Evolutionary conservation across 257 asterid genomes (phyloP), one percentile per base, ranked within the genome.

Genomic region (Osmanthus fragrans): DNA sequence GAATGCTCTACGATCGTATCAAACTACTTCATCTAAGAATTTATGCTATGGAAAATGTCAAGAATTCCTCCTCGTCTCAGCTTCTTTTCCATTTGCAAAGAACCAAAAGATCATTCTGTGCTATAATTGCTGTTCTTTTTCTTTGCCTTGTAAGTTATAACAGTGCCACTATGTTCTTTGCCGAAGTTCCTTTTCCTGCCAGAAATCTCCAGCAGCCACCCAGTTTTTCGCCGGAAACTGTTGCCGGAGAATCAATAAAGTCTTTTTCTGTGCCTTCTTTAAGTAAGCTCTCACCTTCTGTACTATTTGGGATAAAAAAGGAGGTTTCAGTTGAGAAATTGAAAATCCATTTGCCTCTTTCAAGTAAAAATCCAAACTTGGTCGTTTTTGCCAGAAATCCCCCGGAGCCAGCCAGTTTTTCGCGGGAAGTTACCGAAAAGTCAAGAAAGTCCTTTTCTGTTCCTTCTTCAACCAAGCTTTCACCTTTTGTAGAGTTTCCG

Each of bases 81-180:
- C 66, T 84, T 83, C 84, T 80, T 76, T 27, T 42, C 74, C 73
- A 81, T 72, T 67, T 81, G 80, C 84, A 81, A 32, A 83, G 81
- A 76, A 78, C 74, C 79, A 91, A 79, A 79, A 85, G 82, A 79
- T 88, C 96, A 13, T 70, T 86, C 74, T 89, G 32, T 77, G 90
- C 89, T 69, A 66, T 89, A 67, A 27, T 80, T 45, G 85, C 96
- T 67, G 72, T 88, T 64, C 58, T 83, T 21, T 82, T 90, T 30
- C 83, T 93, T 49, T 81, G 84, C 71, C 94, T 92, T 33, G 64
- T 94, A 79, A 90, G 88, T 74, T 89, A 87, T 39, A 91, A 92
- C 68, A 78, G 86, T 69, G 86, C 87, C 69, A 71, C 86, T 74
- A 83, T 88, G 58, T 90, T 90, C 88, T 85, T 81, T 39, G 39